Percentiles rank a stretch among this genome's conserved stretches.
Evolutionary conservation across 2,329 filamentous ascomycete species (phyloP).

Genomic region (Arthrobotrys pseudoclavata): DNA sequence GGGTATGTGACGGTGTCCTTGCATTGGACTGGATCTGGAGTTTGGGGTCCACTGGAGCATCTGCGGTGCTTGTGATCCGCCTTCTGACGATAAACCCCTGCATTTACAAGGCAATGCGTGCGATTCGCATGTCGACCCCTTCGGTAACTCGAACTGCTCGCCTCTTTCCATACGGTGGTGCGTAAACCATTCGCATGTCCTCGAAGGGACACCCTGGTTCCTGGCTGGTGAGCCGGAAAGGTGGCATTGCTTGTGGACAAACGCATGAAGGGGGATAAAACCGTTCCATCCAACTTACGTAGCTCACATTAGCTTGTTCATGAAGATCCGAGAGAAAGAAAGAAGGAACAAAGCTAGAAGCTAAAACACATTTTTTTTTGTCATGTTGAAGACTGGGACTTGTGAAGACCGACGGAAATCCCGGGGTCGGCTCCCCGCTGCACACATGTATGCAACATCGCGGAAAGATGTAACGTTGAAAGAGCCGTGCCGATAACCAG

Average conservation of each 20-base stretch:
- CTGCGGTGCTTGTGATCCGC: constrained; percentile 17
- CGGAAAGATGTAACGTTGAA: constrained; percentile 52
- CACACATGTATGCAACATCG: constrained; percentile 29
- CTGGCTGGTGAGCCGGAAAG: neutral
- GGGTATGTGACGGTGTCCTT: constrained; percentile 55
- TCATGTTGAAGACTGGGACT: neutral
- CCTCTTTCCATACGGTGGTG: neutral
- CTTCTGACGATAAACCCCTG: neutral
- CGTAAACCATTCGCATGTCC: neutral
- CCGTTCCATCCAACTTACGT: constrained; percentile 5
- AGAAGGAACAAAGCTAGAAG: neutral
- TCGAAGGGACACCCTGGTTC: neutral
- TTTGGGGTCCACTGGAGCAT: constrained; percentile 1
- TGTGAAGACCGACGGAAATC: neutral
- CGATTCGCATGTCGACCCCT: constrained; percentile 17
- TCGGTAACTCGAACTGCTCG: constrained; percentile 5
- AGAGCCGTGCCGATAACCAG: constrained; percentile 13
- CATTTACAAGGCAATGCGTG: constrained; percentile 25
- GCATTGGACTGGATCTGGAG: constrained; percentile 25
- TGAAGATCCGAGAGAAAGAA: neutral
- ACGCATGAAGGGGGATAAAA: neutral
- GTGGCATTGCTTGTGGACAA: constrained; percentile 19
- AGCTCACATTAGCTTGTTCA: neutral
- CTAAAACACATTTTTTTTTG: neutral
- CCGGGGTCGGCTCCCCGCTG: constrained; percentile 32